phyloP scores from a whole-genome alignment of 345 rosid species.

The Pseudoturritis turrita region DNA sequence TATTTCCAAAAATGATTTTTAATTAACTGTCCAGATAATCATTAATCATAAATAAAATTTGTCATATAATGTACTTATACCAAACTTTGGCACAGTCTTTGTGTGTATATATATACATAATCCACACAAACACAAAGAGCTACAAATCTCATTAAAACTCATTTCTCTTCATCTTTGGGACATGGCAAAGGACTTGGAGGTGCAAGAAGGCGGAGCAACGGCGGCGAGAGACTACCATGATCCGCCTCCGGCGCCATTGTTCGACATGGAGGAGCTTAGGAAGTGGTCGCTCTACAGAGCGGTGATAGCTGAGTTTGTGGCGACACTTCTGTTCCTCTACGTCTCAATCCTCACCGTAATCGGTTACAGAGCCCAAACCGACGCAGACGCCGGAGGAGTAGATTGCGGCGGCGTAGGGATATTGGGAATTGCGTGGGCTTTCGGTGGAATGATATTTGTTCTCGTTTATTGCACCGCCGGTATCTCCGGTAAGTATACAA shows the following conservation, averaged over 20 bases:
- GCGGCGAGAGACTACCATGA: slow-evolving; percentile 61
- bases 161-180: slow-evolving; percentile 13
- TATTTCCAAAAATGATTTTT: neutral
- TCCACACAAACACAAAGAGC: neutral
- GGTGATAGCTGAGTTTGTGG: slow-evolving; percentile 74
- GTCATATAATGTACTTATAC: slow-evolving; percentile 15
- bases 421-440: slow-evolving; percentile 94
- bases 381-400: slow-evolving; percentile 7
- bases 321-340: slow-evolving; percentile 77
- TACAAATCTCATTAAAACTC: slow-evolving; percentile 3
- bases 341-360: slow-evolving; percentile 70
- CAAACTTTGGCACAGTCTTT: neutral
- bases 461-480: slow-evolving; percentile 96
- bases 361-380: slow-evolving; percentile 66
- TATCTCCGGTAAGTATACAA: slow-evolving; percentile 58
- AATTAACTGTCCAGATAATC: slow-evolving; percentile 16
- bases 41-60: neutral
- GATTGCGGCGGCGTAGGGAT: slow-evolving; percentile 77
- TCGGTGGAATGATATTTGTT: slow-evolving; percentile 93
- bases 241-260: slow-evolving; percentile 66
- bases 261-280: slow-evolving; percentile 53
- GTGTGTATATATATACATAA: slow-evolving; percentile 1
- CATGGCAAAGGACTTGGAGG: slow-evolving; percentile 58
- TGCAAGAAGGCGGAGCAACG: slow-evolving; percentile 37
- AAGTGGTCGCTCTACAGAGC: slow-evolving; percentile 82